These are phyloP conservation scores for Choiromyces venosus DNA, from an alignment of 495 filamentous ascomycete genomes.

Conservation along the genomic window DNA sequence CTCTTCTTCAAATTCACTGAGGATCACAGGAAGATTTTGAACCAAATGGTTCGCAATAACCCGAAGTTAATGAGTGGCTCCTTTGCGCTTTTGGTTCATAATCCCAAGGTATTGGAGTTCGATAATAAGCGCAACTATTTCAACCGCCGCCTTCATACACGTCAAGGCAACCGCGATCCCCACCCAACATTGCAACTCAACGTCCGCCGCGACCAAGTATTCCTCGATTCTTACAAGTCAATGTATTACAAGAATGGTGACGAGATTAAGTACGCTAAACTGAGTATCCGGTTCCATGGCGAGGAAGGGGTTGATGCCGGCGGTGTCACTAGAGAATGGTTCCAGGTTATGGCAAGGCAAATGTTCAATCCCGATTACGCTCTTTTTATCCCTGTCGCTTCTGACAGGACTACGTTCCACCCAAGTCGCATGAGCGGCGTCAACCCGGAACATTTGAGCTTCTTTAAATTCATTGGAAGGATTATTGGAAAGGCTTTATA, in stretches of 20 bases:
- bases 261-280: slow-evolving; percentile 96
- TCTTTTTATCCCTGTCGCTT: slow-evolving; percentile 89
- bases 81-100: slow-evolving; percentile 91
- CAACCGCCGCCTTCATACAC: slow-evolving; percentile 80
- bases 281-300: slow-evolving; percentile 93
- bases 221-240: slow-evolving; percentile 95
- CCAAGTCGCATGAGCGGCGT: slow-evolving; percentile 86
- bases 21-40: slow-evolving; percentile 95
- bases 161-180: slow-evolving; percentile 56
- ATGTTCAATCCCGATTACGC: slow-evolving; percentile 99
- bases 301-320: slow-evolving; percentile 98
- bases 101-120: slow-evolving; percentile 97
- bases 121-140: slow-evolving; percentile 99
- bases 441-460: slow-evolving; percentile 92
- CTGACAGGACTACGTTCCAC: slow-evolving; percentile 98
- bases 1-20: slow-evolving; percentile 98
- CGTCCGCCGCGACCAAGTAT: slow-evolving; percentile 90
- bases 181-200: slow-evolving; percentile 75
- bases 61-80: slow-evolving; percentile 97
- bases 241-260: slow-evolving; percentile 91
- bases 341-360: slow-evolving; percentile 91
- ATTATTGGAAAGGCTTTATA: slow-evolving; percentile 99
- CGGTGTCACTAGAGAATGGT: slow-evolving; percentile 98
- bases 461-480: slow-evolving; percentile 99
- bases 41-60: slow-evolving; percentile 93